Conservation (phyloP, 2,329 filamentous ascomycete species). For the Sporothrix euskadiensis region DNA sequence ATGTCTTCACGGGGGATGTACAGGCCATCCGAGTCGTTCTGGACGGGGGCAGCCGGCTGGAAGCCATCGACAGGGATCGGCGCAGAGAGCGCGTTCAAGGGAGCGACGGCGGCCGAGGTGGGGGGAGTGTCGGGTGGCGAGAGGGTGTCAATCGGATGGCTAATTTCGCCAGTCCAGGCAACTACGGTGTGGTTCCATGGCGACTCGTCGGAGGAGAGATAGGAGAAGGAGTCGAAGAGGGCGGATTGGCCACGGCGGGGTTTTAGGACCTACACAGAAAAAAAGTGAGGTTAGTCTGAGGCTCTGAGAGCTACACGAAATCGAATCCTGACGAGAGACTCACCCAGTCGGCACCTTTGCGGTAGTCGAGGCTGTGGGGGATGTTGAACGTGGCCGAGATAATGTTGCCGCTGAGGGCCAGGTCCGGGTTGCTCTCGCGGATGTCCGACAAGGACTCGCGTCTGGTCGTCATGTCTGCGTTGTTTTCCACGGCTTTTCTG, state of each 20-base stretch:
- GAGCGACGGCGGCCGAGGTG: conserved; percentile 52
- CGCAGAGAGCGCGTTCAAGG: conserved; percentile 73
- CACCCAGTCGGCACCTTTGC: conserved; percentile 63
- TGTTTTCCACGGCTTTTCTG: conserved; percentile 42
- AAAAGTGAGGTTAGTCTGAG: conserved; percentile 23
- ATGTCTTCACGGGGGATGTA: conserved; percentile 71
- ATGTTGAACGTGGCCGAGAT: conserved; percentile 67
- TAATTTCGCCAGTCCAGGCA: conserved; percentile 91
- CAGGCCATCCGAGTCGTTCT: conserved; percentile 64
- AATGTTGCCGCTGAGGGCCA: conserved; percentile 63
- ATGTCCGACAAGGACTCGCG: conserved; percentile 58
- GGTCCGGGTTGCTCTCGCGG: conserved; percentile 56
- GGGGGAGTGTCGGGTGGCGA: conserved; percentile 53
- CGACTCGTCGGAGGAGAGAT: conserved; percentile 79
- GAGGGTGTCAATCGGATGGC: conserved; percentile 49
- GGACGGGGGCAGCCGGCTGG: conserved; percentile 58
- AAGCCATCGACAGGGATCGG: conserved; percentile 74
- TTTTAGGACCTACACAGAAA: conserved; percentile 62
- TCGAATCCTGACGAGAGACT: conserved; percentile 36
- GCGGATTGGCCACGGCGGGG: conserved; percentile 84
- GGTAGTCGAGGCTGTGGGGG: conserved; percentile 60
- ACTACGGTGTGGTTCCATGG: conserved; percentile 92
- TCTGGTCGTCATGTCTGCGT: conserved; percentile 45
- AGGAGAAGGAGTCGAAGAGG: conserved; percentile 85
- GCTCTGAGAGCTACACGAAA: neutral